Conservation (phyloP, 2,329 filamentous ascomycete genomes). For the Trichoderma atroviride region DNA sequence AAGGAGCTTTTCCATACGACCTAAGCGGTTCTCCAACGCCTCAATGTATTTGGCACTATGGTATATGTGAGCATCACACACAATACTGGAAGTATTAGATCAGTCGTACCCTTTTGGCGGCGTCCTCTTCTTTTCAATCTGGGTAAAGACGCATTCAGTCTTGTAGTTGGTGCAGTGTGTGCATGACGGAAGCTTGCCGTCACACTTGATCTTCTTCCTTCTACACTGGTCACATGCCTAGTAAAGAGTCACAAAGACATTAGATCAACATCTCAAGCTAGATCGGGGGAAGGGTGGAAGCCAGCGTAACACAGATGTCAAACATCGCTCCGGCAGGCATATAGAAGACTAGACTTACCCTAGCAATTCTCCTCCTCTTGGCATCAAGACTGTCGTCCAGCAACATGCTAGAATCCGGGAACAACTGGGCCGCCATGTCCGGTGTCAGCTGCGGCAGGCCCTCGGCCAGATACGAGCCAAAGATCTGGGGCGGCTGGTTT, state of each 20-base stretch:
- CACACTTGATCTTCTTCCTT: conserved; percentile 97
- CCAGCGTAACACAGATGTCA: background rate
- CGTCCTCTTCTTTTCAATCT: conserved; percentile 97
- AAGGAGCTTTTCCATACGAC: conserved; percentile 92
- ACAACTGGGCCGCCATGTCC: conserved; percentile 63
- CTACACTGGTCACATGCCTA: conserved; percentile 95
- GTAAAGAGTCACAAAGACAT: conserved; percentile 8
- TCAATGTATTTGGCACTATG: conserved; percentile 94
- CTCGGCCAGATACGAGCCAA: conserved; percentile 64
- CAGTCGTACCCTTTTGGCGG: conserved; percentile 85
- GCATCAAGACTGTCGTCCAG: conserved; percentile 74
- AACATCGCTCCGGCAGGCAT: background rate
- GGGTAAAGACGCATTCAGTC: conserved; percentile 95
- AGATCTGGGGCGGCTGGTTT: conserved; percentile 70
- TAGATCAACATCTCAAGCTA: background rate
- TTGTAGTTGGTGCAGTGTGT: conserved; percentile 98
- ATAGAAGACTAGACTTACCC: conserved; percentile 61
- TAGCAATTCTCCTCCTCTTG: conserved; percentile 85
- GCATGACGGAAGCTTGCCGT: conserved; percentile 92
- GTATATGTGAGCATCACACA: conserved; percentile 30
- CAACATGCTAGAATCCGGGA: conserved; percentile 57
- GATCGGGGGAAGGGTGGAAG: background rate
- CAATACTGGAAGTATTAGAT: background rate
- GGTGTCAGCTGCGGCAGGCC: conserved; percentile 60
- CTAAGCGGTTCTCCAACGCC: conserved; percentile 88